These are phyloP conservation scores for Schizothecium vesticola DNA, from an alignment of 495 filamentous ascomycete genomes.

Conservation along the genomic window DNA sequence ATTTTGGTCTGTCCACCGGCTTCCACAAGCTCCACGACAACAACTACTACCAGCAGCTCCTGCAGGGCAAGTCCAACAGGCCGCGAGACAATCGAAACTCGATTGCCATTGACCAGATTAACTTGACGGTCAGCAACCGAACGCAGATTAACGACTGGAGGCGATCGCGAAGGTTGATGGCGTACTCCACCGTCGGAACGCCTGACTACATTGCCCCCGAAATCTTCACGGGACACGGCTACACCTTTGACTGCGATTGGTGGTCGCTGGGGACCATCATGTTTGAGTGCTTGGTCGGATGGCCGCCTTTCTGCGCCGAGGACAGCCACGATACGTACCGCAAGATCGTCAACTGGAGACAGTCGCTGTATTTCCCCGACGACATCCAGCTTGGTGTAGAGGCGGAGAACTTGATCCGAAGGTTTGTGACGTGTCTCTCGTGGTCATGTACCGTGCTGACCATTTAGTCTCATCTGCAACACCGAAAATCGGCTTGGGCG, in stretches of 20 bases:
- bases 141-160: constrained; percentile 97
- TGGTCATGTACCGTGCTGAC: background rate
- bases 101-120: constrained; percentile 94
- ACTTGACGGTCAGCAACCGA: constrained; percentile 95
- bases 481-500: constrained; percentile 83
- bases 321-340: constrained; percentile 96
- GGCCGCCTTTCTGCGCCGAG: constrained; percentile 98
- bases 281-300: constrained; percentile 98
- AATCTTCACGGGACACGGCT: constrained; percentile 94
- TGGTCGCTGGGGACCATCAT: constrained; percentile 99
- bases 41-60: constrained; percentile 95
- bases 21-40: constrained; percentile 98
- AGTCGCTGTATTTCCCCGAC: constrained; percentile 92
- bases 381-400: constrained; percentile 83
- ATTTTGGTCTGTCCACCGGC: constrained; percentile 96
- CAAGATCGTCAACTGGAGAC: constrained; percentile 98
- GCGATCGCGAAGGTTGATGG: constrained; percentile 88
- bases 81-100: constrained; percentile 73
- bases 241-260: constrained; percentile 96
- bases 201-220: constrained; percentile 98
- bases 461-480: constrained; percentile 77
- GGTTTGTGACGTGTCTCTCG: constrained; percentile 42
- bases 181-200: constrained; percentile 96
- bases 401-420: constrained; percentile 81
- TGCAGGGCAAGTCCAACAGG: constrained; percentile 72